Evolutionary conservation across 1,284 basidiomycete species (phyloP).

Genomic region (Xerocomus amazonicus): DNA sequence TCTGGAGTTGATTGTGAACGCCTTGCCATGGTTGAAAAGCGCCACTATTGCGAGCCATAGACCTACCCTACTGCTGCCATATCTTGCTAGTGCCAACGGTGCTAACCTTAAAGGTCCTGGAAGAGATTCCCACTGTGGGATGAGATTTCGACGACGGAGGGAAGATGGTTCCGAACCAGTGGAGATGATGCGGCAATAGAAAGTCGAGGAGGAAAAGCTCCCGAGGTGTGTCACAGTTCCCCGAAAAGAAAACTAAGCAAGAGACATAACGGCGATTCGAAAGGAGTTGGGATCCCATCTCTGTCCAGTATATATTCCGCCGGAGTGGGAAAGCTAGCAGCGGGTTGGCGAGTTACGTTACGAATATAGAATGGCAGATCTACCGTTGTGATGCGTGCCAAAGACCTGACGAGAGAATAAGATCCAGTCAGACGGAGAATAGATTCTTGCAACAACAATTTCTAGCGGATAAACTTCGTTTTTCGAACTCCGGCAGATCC

Average conservation of each 20-base stretch:
- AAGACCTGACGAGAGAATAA: not conserved
- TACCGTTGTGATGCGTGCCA: not conserved
- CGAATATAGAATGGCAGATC: slow-evolving; percentile 9
- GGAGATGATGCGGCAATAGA: slow-evolving; percentile 14
- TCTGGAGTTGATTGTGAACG: not conserved
- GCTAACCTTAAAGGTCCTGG: not conserved
- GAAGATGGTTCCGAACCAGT: slow-evolving; percentile 5
- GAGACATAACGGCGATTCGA: slow-evolving; percentile 11
- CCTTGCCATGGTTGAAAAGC: not conserved
- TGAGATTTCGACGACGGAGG: not conserved
- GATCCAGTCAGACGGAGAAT: too few species aligned
- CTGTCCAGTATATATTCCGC: slow-evolving; percentile 6
- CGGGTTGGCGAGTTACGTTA: slow-evolving; percentile 13
- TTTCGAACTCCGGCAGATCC: not conserved
- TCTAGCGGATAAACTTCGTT: not conserved
- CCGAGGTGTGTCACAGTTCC: slow-evolving; percentile 1
- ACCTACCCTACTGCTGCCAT: slow-evolving; percentile 5
- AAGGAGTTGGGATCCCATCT: not conserved
- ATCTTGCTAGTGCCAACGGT: not conserved
- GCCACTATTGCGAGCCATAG: not conserved
- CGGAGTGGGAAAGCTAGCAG: slow-evolving; percentile 4
- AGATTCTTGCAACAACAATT: slow-evolving; percentile 3
- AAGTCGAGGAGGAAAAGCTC: not conserved
- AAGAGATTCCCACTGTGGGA: slow-evolving; percentile 29
- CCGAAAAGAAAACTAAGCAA: not conserved